Base-by-base conservation (phyloP, 164 flowering plant genomes). In the Protea cynaroides region DNA sequence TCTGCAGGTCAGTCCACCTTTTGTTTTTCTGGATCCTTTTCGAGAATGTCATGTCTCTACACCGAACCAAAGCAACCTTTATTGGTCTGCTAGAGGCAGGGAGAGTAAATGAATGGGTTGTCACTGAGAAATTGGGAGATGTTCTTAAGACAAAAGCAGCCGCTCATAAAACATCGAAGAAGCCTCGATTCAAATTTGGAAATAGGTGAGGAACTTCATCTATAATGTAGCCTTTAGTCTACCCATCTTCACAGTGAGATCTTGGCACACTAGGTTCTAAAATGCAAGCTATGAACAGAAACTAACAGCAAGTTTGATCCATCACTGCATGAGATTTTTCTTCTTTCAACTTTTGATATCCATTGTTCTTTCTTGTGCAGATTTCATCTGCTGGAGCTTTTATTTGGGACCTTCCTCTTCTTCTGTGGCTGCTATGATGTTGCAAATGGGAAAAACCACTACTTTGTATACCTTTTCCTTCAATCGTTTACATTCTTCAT, bases 21-120 rank as follows among this genome's bases (percentile, higher is more conserved):
- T 59, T 94, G 73, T 83, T 88, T 60, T 94, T 91, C 72, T 95
- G 99, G 99, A 84, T 95, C 57, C 82, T 89, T 23, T 95, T 95
- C 49, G 99, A 95, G 83, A 94, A 94, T 75, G 99, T 94, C 58
- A 94, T 94, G 99, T 86, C 99, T 5, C 66, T 91, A 68, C 99
- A 94, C 81, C 84, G 99, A 6, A 88, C 97, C 0, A 94, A 94
- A 81, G 99, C 96, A 0, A 83, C 97, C 9, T 65, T 94, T 22
- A 94, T 94, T 13, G 99, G 99, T 8, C 80, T 94, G 15, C 68
- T 91, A 0, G 99, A 91, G 65, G 81, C 89, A 9, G 94, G 94
- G 10, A 80, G 97, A 55, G 97, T 77, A 49, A 95, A 95, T 59
- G 99, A 95, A 67, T 95, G 99, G 99, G 88, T 92, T 64, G 99